These are phyloP conservation scores for Batkoa obscura DNA, from an alignment of 371 early-diverging fungal genomes.

Conservation along the genomic window DNA sequence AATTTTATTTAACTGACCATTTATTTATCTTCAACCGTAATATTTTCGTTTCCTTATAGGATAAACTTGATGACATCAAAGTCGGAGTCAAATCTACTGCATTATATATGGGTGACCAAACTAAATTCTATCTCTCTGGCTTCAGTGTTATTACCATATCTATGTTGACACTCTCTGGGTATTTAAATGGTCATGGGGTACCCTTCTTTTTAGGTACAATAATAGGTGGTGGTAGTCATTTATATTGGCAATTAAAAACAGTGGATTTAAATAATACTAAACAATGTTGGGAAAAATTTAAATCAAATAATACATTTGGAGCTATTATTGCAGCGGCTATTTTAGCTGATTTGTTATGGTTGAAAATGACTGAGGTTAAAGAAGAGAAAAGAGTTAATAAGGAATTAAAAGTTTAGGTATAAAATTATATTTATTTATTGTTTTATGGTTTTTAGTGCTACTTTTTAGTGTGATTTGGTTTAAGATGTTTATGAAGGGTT, in stretches of 20 bases:
- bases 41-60: conserved; percentile 18
- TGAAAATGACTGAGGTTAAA: too few relatives aligned
- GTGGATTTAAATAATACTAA: conserved; percentile 43
- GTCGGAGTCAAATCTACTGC: conserved; percentile 89
- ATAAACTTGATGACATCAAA: conserved; percentile 68
- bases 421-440: too few relatives aligned
- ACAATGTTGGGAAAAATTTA: conserved; percentile 53
- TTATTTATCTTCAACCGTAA: not conserved
- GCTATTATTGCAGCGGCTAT: conserved; percentile 53
- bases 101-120: conserved; percentile 55
- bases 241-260: conserved; percentile 61
- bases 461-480: too few relatives aligned
- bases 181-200: conserved; percentile 53
- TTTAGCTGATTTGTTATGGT: conserved; percentile 37
- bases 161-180: conserved; percentile 48
- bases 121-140: conserved; percentile 42
- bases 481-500: too few relatives aligned
- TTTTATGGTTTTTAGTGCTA: too few relatives aligned
- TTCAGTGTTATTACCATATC: conserved; percentile 53
- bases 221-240: conserved; percentile 51
- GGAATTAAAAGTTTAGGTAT: too few relatives aligned
- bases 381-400: too few relatives aligned
- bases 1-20: not conserved
- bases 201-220: conserved; percentile 51
- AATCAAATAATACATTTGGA: conserved; percentile 56